phyloP scores from a whole-genome alignment of 768 basidiomycete species.

The Strobilomyces dryophilus region DNA sequence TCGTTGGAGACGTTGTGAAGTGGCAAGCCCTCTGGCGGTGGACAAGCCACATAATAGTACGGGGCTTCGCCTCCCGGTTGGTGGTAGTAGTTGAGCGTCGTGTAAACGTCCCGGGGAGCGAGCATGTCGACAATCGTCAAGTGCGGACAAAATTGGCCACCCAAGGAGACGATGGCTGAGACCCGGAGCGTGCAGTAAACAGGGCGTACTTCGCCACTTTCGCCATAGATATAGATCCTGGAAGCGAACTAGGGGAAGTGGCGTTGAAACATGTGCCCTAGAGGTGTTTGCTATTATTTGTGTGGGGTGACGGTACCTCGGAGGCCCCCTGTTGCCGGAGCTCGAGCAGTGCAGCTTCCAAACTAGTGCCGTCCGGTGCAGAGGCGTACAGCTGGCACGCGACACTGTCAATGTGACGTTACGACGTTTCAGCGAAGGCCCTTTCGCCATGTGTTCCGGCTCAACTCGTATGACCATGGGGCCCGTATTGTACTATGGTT shows the following conservation, averaged over 20 bases:
- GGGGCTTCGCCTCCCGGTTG: neutral
- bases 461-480: too few species aligned
- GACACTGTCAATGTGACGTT: too few species aligned
- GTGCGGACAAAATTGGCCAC: neutral
- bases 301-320: neutral
- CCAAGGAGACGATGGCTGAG: neutral
- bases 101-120: neutral
- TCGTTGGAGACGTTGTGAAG: neutral
- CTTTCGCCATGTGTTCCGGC: too few species aligned
- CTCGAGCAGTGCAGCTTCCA: too few species aligned
- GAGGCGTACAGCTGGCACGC: too few species aligned
- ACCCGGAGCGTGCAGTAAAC: neutral
- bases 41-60: neutral
- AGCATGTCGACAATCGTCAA: neutral
- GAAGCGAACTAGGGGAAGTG: neutral
- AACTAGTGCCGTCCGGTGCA: too few species aligned
- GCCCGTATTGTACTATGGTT: too few species aligned
- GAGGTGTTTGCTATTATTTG: neutral
- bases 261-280: neutral
- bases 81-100: neutral
- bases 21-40: neutral
- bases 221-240: neutral
- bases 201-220: neutral
- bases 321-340: neutral
- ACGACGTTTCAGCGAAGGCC: too few species aligned